Percentiles rank a stretch among this genome's conserved stretches.
Evolutionary conservation across 768 basidiomycete species (phyloP).

Genomic region (Lentinula sp.): DNA sequence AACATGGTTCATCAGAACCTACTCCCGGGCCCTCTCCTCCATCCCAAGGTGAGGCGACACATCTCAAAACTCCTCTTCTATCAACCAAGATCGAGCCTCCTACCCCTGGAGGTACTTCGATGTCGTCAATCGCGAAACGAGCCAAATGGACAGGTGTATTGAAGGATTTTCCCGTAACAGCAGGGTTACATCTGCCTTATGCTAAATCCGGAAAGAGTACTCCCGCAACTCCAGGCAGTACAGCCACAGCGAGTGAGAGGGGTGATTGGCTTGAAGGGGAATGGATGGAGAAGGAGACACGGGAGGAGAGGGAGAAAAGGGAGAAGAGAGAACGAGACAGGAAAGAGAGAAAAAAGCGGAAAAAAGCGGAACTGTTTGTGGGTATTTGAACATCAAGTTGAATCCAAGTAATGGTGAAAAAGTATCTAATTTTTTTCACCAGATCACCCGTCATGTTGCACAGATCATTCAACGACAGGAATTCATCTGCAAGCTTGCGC

Average conservation of each 20-base stretch:
- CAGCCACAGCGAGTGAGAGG: constrained; percentile 19
- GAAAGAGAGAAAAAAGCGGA: constrained; percentile 42
- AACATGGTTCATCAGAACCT: not conserved
- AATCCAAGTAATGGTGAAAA: not conserved
- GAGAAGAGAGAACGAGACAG: constrained; percentile 20
- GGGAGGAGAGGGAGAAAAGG: constrained; percentile 11
- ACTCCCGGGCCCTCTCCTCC: not conserved
- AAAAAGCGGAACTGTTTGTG: constrained; percentile 74
- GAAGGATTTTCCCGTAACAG: constrained; percentile 18
- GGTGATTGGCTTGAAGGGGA: constrained; percentile 13
- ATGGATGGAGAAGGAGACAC: constrained; percentile 12
- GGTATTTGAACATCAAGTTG: constrained; percentile 19
- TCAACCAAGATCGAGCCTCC: not conserved
- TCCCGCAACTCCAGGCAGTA: constrained; percentile 20
- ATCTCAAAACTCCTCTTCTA: not conserved
- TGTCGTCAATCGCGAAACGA: not conserved
- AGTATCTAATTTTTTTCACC: not conserved
- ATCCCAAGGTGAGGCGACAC: not conserved
- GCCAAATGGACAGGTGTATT: constrained; percentile 20
- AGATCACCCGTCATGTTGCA: constrained; percentile 83
- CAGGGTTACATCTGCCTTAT: constrained; percentile 19
- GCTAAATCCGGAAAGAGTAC: constrained; percentile 14
- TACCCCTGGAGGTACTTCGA: not conserved
- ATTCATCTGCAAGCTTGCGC: constrained; percentile 78
- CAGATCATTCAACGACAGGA: constrained; percentile 77